A percentile compares a stretch with the other conserved stretches of the same genome.
These are phyloP conservation scores for Gillenia trifoliata DNA, from an alignment of 306 rosid species.

Conservation along the genomic window DNA sequence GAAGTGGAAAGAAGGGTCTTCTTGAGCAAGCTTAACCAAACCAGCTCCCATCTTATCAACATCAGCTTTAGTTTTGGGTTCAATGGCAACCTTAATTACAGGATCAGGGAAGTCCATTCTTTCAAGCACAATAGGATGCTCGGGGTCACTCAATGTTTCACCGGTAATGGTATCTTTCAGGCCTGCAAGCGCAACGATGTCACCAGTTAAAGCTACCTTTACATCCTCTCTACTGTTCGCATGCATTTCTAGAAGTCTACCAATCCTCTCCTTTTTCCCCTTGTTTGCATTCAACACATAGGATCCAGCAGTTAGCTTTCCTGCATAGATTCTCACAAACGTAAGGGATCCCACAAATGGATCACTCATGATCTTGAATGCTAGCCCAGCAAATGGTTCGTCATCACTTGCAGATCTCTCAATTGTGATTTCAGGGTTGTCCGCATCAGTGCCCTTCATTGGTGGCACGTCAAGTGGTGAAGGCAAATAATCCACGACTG, in stretches of 20 bases:
- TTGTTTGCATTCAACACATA: constrained; percentile 85
- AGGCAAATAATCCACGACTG: constrained; percentile 92
- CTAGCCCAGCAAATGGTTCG: constrained; percentile 91
- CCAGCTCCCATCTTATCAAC: constrained; percentile 91
- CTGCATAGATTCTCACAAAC: constrained; percentile 85
- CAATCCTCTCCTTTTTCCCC: constrained; percentile 91
- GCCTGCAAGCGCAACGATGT: constrained; percentile 90
- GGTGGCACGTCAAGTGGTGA: constrained; percentile 89
- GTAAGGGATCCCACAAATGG: constrained; percentile 93
- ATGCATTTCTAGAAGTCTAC: constrained; percentile 95
- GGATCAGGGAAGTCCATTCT: constrained; percentile 99
- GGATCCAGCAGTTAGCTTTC: constrained; percentile 80
- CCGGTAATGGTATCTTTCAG: constrained; percentile 92
- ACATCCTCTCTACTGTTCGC: constrained; percentile 98
- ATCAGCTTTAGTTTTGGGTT: constrained; percentile 98
- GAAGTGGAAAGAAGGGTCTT: constrained; percentile 97
- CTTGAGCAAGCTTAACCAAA: constrained; percentile 91
- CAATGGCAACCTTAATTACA: constrained; percentile 95
- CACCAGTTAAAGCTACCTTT: constrained; percentile 80
- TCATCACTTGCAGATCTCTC: constrained; percentile 72
- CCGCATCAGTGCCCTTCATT: constrained; percentile 89
- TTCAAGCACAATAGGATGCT: constrained; percentile 73
- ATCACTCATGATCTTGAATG: constrained; percentile 98
- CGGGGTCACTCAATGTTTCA: constrained; percentile 83
- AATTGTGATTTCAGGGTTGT: constrained; percentile 66